Evolutionary conservation across 2,329 filamentous ascomycete species (phyloP).

Genomic region (Scedosporium minutisporum): DNA sequence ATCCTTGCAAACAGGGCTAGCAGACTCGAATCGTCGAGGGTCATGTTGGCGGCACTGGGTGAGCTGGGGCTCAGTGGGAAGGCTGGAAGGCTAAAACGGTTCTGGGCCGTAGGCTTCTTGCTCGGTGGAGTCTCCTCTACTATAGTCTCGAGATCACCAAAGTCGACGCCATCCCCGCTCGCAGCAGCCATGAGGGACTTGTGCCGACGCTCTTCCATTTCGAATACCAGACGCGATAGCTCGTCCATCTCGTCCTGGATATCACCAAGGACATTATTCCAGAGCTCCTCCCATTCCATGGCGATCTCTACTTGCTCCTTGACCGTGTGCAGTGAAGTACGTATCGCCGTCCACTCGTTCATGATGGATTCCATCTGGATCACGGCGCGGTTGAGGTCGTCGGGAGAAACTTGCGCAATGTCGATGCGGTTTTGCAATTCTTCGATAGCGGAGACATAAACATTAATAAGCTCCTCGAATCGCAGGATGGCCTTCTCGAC

Average conservation of each 20-base stretch:
- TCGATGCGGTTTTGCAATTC: conserved; percentile 73
- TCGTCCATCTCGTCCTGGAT: conserved; percentile 82
- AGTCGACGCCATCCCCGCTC: conserved; percentile 60
- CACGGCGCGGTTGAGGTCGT: conserved; percentile 67
- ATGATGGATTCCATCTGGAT: conserved; percentile 84
- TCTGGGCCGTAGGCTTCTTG: conserved; percentile 42
- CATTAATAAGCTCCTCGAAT: conserved; percentile 82
- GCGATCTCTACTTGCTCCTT: conserved; percentile 91
- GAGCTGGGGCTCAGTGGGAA: conserved; percentile 55
- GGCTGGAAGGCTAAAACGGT: conserved; percentile 58
- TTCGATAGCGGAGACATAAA: conserved; percentile 92
- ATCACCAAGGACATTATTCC: conserved; percentile 87
- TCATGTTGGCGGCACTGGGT: conserved; percentile 42
- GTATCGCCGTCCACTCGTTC: conserved; percentile 75
- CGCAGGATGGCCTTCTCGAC: conserved; percentile 66
- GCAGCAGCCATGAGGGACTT: conserved; percentile 58
- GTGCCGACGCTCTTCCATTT: conserved; percentile 95
- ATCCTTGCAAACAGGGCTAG: conserved; percentile 88
- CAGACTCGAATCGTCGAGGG: conserved; percentile 77
- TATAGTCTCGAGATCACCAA: conserved; percentile 85
- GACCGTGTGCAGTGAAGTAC: conserved; percentile 64
- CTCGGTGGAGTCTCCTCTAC: conserved; percentile 70
- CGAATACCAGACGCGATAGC: conserved; percentile 73
- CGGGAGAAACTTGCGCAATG: conserved; percentile 58
- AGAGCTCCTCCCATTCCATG: conserved; percentile 98